These are phyloP conservation scores for Ceratocystis ficicola DNA, from an alignment of 2,329 filamentous ascomycete species.

Conservation along the genomic window DNA sequence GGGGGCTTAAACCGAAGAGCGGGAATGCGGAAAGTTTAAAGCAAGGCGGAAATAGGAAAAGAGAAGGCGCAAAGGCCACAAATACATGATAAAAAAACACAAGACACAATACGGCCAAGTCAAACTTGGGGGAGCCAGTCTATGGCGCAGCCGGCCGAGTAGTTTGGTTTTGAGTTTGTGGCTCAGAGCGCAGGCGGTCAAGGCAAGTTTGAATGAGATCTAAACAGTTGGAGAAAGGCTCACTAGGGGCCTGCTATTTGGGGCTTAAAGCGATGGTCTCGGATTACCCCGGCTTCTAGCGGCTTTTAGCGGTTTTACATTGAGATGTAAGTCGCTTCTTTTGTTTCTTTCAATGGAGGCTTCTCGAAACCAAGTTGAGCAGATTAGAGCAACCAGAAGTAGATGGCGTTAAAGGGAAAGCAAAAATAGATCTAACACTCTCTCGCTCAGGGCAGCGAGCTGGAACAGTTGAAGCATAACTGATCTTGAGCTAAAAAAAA, in stretches of 20 bases:
- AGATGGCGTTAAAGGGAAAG: not conserved
- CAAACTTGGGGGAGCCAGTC: not conserved
- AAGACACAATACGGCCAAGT: not conserved
- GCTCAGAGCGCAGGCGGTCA: not conserved
- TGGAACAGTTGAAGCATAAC: not conserved
- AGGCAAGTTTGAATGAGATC: not conserved
- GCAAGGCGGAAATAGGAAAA: not conserved
- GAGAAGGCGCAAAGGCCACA: not conserved
- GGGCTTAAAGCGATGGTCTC: not conserved
- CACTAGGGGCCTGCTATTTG: not conserved
- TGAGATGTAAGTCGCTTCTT: not conserved
- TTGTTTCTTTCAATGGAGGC: not conserved
- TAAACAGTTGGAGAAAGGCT: not conserved
- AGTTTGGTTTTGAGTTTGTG: not conserved
- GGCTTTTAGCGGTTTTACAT: not conserved
- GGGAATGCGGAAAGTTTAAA: not conserved
- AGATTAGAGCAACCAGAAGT: not conserved
- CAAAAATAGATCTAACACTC: not conserved
- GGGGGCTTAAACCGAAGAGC: not conserved
- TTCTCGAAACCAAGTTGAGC: not conserved
- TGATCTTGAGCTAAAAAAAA: not conserved
- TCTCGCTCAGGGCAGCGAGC: not conserved
- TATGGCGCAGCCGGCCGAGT: not conserved
- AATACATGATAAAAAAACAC: not conserved
- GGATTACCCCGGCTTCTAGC: not conserved